Evolutionary conservation across 2,329 filamentous ascomycete genomes (phyloP).

Genomic region (Talaromyces sp.): DNA sequence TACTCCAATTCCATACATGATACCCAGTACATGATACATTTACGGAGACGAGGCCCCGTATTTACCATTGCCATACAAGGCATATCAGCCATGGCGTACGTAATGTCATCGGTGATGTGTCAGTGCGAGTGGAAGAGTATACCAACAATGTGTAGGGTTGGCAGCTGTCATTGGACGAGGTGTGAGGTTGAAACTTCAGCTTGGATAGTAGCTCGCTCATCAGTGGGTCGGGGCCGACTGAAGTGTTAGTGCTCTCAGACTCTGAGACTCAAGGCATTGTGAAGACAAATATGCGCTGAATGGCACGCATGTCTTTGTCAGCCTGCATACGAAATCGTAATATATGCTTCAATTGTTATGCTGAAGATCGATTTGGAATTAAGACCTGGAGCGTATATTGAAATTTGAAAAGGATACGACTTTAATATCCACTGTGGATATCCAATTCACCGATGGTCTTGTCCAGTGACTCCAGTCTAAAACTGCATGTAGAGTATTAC

Average conservation of each 20-base stretch:
- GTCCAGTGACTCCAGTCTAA: too few relatives aligned
- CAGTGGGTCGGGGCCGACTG: background rate
- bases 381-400: background rate
- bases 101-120: background rate
- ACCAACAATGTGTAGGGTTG: background rate
- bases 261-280: background rate
- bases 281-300: background rate
- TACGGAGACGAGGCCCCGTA: too few relatives aligned
- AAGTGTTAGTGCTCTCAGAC: background rate
- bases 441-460: background rate
- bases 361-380: background rate
- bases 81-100: background rate
- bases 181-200: background rate
- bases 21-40: too few relatives aligned
- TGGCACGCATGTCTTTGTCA: too few relatives aligned
- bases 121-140: background rate
- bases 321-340: too few relatives aligned
- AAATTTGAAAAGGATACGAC: background rate
- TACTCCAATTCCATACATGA: background rate
- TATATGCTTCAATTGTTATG: background rate
- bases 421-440: background rate
- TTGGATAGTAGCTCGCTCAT: background rate
- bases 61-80: background rate
- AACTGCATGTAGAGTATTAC: background rate
- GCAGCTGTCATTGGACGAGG: background rate